These are phyloP conservation scores for Piper betle DNA, from an alignment of 164 flowering plant genomes.

Conservation along the genomic window DNA sequence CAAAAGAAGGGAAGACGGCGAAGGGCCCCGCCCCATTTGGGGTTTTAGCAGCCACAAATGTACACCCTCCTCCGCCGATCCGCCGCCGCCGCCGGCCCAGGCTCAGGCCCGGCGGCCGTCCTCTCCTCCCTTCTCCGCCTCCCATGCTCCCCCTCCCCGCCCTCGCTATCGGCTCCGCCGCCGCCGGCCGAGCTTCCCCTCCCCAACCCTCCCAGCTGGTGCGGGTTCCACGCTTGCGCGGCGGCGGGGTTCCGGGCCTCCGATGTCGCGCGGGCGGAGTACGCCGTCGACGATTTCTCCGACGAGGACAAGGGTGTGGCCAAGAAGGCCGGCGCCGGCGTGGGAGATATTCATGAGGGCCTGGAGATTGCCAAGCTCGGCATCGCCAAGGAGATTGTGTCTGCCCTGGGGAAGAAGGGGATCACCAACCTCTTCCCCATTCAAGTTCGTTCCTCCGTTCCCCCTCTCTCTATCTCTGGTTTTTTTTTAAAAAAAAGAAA, in stretches of 20 bases:
- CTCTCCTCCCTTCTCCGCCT: conserved; percentile 10
- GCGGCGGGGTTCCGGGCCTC: conserved; percentile 28
- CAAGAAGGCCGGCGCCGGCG: conserved; percentile 5
- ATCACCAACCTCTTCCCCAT: conserved; percentile 26
- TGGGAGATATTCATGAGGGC: neutral
- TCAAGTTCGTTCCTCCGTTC: conserved; percentile 9
- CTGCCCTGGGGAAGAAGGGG: conserved; percentile 17
- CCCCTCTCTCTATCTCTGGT: neutral
- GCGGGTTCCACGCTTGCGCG: conserved; percentile 4
- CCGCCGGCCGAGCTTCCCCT: conserved; percentile 4
- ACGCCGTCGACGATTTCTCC: conserved; percentile 28
- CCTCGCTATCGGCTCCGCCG: neutral
- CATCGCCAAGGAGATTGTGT: conserved; percentile 21
- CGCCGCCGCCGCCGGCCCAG: conserved; percentile 19
- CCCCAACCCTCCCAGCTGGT: neutral
- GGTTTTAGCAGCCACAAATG: neutral
- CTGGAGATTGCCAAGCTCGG: conserved; percentile 17
- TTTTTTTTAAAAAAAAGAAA: neutral
- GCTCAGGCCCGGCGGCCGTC: conserved; percentile 14
- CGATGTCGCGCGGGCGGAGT: conserved; percentile 18
- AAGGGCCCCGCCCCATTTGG: too few relatives aligned
- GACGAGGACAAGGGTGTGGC: conserved; percentile 26
- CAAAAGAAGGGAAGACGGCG: too few relatives aligned
- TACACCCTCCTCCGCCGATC: conserved; percentile 17
- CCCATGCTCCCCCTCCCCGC: conserved; percentile 3